Percentiles rank a stretch among this genome's conserved stretches.
Conservation (phyloP, 176 grass and related monocot species). For the Carex littledalei region DNA sequence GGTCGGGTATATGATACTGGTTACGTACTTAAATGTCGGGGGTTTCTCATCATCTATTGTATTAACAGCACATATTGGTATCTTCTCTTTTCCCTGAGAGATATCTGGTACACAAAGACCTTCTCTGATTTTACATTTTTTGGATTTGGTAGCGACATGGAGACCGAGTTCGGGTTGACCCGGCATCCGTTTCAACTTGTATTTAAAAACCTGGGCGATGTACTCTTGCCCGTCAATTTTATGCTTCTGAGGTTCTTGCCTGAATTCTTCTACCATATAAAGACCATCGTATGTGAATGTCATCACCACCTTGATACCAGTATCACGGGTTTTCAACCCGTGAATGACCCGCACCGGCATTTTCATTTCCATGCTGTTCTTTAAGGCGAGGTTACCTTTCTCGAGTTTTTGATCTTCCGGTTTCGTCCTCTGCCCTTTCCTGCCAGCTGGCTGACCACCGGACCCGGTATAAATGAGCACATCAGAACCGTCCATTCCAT, state of each 20-base stretch:
- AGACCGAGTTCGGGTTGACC: conserved; percentile 27
- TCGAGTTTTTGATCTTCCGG: conserved; percentile 61
- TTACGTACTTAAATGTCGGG: background rate
- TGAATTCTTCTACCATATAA: conserved; percentile 44
- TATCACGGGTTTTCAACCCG: conserved; percentile 27
- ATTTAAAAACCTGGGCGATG: conserved; percentile 58
- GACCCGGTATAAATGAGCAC: conserved; percentile 76
- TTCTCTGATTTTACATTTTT: conserved; percentile 9
- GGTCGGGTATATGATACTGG: background rate
- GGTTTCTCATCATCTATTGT: conserved; percentile 35
- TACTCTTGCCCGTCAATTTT: conserved; percentile 43
- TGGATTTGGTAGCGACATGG: background rate
- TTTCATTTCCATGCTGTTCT: conserved; percentile 42
- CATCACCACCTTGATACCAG: conserved; percentile 15
- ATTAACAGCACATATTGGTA: conserved; percentile 57
- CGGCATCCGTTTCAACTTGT: conserved; percentile 47
- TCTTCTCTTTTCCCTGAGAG: conserved; percentile 49
- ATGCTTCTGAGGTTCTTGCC: background rate
- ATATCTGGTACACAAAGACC: conserved; percentile 34
- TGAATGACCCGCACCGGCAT: conserved; percentile 58
- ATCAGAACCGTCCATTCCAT: conserved; percentile 52
- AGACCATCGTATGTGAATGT: conserved; percentile 74
- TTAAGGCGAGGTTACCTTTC: conserved; percentile 61
- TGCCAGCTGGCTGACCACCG: conserved; percentile 50
- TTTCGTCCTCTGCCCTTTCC: conserved; percentile 22